These are phyloP conservation scores for Penicillium cosmopolitanum DNA, from an alignment of 495 filamentous ascomycete genomes.

Conservation along the genomic window DNA sequence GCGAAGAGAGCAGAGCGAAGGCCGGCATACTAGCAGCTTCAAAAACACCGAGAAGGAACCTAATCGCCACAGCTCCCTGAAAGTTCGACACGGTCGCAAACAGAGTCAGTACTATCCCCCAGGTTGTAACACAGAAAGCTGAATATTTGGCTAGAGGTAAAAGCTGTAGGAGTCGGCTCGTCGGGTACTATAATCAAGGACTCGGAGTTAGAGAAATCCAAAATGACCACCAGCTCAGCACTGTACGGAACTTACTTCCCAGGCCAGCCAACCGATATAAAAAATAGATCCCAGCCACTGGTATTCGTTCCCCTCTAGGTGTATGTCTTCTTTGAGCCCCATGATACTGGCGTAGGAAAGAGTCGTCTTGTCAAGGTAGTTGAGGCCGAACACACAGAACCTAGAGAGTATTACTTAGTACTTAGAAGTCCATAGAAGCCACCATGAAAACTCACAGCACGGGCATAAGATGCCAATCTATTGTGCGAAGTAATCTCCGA, in stretches of 20 bases:
- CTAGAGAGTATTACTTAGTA: neutral
- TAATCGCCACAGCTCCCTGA: conserved; percentile 50
- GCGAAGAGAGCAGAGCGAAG: conserved; percentile 59
- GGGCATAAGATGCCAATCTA: conserved; percentile 62
- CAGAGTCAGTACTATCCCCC: conserved; percentile 54
- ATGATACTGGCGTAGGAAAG: conserved; percentile 62
- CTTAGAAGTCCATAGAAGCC: no score
- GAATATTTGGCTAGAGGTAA: conserved; percentile 60
- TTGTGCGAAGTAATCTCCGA: conserved; percentile 53
- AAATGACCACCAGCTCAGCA: neutral
- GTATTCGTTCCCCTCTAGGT: conserved; percentile 41
- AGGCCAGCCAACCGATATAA: conserved; percentile 61
- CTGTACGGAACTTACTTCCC: conserved; percentile 33
- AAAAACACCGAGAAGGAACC: conserved; percentile 58
- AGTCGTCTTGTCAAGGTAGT: conserved; percentile 64
- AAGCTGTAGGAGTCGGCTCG: conserved; percentile 56
- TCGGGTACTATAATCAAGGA: conserved; percentile 46
- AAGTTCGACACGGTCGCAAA: conserved; percentile 48
- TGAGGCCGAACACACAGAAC: conserved; percentile 61
- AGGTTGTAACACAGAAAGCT: conserved; percentile 52
- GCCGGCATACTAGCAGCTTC: conserved; percentile 62
- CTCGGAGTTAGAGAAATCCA: neutral
- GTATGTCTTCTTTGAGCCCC: conserved; percentile 54
- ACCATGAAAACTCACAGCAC: conserved; percentile 30
- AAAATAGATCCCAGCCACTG: conserved; percentile 57